These are phyloP conservation scores for Sporobolomyces roseus DNA, from an alignment of 768 basidiomycete species.

Conservation along the genomic window DNA sequence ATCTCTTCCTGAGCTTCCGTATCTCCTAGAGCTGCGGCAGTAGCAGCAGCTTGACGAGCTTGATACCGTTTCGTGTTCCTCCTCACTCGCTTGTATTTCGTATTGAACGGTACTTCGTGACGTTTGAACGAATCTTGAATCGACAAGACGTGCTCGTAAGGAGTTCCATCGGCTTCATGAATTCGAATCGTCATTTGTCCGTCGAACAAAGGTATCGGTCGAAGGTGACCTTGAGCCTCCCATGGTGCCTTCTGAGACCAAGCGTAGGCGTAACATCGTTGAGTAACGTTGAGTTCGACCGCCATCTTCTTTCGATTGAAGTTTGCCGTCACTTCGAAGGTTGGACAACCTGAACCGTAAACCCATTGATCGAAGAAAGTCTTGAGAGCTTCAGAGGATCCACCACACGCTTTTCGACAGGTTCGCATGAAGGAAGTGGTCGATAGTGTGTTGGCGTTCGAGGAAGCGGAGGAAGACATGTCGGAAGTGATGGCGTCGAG, in stretches of 20 bases:
- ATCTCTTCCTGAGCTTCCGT: conserved; percentile 79
- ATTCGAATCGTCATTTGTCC: conserved; percentile 98
- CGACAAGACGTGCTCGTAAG: conserved; percentile 95
- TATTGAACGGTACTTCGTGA: conserved; percentile 98
- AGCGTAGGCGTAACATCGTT: conserved; percentile 67
- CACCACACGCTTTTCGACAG: conserved; percentile 88
- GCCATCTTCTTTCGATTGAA: conserved; percentile 99
- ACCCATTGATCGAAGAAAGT: conserved; percentile 99
- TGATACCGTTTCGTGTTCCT: conserved; percentile 93
- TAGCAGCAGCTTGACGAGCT: conserved; percentile 85
- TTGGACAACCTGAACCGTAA: conserved; percentile 91
- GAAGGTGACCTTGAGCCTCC: conserved; percentile 40
- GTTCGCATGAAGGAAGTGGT: conserved; percentile 85
- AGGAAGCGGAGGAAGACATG: conserved; percentile 50
- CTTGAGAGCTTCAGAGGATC: conserved; percentile 61
- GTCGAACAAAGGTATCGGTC: conserved; percentile 84
- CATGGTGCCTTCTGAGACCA: conserved; percentile 39
- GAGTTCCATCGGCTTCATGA: conserved; percentile 97
- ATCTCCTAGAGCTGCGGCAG: conserved; percentile 71
- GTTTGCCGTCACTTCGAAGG: conserved; percentile 78
- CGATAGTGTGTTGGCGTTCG: conserved; percentile 69
- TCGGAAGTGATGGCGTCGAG: conserved; percentile 90
- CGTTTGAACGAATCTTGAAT: conserved; percentile 80
- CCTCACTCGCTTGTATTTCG: conserved; percentile 94
- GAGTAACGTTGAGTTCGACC: conserved; percentile 90